These are phyloP conservation scores for Acacia confusa DNA, from an alignment of 306 rosid genomes.

Conservation along the genomic window DNA sequence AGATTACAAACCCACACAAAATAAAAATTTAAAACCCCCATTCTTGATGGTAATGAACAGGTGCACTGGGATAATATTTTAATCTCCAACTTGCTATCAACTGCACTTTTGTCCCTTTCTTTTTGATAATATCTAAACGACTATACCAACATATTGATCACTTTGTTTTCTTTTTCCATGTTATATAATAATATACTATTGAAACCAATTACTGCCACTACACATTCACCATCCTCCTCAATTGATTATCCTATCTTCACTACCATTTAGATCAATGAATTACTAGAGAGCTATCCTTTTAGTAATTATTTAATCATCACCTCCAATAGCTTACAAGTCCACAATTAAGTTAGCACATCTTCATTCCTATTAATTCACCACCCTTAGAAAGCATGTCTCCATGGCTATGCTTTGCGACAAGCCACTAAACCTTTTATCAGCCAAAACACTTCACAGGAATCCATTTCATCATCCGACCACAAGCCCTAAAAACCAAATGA, in stretches of 20 bases:
- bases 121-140: not conserved
- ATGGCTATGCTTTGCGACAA: not conserved
- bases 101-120: not conserved
- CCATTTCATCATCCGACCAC: not conserved
- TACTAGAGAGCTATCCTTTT: not conserved
- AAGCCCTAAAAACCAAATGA: not conserved
- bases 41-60: not conserved
- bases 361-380: not conserved
- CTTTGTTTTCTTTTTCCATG: not conserved
- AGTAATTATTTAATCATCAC: not conserved
- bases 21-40: constrained; percentile 6
- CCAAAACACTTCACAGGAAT: not conserved
- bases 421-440: not conserved
- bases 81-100: too few species aligned
- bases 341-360: not conserved
- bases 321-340: not conserved
- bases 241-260: not conserved
- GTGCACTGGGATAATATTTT: too few species aligned
- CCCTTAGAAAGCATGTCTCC: not conserved
- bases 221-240: not conserved
- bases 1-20: constrained; percentile 4
- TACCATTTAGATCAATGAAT: not conserved
- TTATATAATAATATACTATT: not conserved
- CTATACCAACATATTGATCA: not conserved
- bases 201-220: too few species aligned